A percentile compares a stretch with the other conserved stretches of the same genome.
Conservation (phyloP, 805 yeast genomes). For the Zygotorulaspora florentina region DNA sequence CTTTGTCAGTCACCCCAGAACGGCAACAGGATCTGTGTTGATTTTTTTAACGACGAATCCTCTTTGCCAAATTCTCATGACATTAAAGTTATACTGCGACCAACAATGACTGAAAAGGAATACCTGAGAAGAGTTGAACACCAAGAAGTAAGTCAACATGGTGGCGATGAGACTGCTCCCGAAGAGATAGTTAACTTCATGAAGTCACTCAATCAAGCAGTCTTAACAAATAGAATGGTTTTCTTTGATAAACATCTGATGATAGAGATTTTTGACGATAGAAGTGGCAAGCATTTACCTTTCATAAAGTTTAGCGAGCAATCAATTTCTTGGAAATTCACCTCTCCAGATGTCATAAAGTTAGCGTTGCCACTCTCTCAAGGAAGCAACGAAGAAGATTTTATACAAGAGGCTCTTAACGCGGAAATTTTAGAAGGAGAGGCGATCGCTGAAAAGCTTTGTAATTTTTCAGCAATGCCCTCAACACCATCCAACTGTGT, state of each 20-base stretch:
- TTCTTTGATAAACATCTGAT: constrained; percentile 9
- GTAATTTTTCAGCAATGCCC: constrained; percentile 17
- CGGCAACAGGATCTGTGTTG: constrained; percentile 39
- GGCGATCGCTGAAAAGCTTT: constrained; percentile 1
- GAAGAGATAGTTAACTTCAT: constrained; percentile 7
- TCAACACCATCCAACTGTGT: constrained; percentile 41
- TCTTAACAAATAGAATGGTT: constrained; percentile 18
- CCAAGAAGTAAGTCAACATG: not conserved
- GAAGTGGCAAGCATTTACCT: constrained; percentile 12
- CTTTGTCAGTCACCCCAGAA: constrained; percentile 42
- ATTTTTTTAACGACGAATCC: constrained; percentile 25
- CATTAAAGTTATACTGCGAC: constrained; percentile 5
- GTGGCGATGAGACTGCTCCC: constrained; percentile 1
- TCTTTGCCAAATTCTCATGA: not conserved
- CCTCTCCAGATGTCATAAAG: constrained; percentile 1
- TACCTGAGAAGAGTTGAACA: constrained; percentile 1
- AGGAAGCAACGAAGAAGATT: not conserved
- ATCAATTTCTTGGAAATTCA: constrained; percentile 7
- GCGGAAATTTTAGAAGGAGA: constrained; percentile 1
- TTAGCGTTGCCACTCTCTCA: constrained; percentile 1
- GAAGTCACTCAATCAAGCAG: constrained; percentile 4
- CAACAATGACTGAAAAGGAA: constrained; percentile 4
- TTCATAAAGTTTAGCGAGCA: constrained; percentile 2
- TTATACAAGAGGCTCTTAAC: not conserved
- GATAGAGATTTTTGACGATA: constrained; percentile 15